phyloP scores from a whole-genome alignment of 805 yeast species.

The Kodamaea neixiangensis region DNA sequence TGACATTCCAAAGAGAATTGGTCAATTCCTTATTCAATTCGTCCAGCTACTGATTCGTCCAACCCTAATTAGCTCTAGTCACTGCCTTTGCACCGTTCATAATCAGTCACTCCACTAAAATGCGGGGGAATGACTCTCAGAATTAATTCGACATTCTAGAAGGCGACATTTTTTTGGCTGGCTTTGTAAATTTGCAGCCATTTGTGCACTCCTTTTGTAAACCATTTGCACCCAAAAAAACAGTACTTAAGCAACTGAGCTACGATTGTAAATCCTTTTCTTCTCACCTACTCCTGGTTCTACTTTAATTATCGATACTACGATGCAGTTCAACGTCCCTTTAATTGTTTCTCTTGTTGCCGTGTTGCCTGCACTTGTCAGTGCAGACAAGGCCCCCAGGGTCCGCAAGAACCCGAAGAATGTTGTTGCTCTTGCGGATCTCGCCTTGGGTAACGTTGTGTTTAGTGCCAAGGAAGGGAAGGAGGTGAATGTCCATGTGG shows the following conservation, averaged over 20 bases:
- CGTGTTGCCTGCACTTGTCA: not conserved
- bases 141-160: not conserved
- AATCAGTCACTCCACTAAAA: not conserved
- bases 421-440: conserved; percentile 58
- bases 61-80: not conserved
- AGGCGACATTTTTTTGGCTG: not conserved
- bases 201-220: not conserved
- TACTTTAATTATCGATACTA: not conserved
- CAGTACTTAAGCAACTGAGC: not conserved
- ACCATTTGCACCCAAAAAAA: not conserved
- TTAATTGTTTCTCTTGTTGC: conserved; percentile 1
- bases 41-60: not conserved
- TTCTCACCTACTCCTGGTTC: not conserved
- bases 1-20: no score
- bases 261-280: not conserved
- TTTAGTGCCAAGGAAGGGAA: conserved; percentile 61
- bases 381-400: conserved; percentile 48
- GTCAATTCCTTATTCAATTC: not conserved
- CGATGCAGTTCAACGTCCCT: conserved; percentile 4
- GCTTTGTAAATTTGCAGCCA: conserved; percentile 4
- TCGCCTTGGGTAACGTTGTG: conserved; percentile 54
- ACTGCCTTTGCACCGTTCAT: no score
- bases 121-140: conserved; percentile 6
- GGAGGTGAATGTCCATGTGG: conserved; percentile 65
- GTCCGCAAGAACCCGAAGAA: conserved; percentile 50